Evolutionary conservation across 2,329 filamentous ascomycete species (phyloP).

Genomic region (Cytospora piceicola): DNA sequence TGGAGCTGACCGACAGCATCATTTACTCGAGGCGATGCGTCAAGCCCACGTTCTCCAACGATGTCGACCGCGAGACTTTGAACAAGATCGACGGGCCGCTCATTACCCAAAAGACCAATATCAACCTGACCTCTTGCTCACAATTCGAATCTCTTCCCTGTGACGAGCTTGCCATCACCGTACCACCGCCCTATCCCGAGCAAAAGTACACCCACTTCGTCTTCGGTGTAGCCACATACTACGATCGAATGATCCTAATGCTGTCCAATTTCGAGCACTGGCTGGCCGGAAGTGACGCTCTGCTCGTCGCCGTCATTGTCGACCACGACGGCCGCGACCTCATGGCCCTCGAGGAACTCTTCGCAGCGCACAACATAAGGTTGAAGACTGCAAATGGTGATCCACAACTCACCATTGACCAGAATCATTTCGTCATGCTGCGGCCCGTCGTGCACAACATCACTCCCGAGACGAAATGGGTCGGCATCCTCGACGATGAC

Average conservation of each 20-base stretch:
- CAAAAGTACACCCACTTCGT: slow-evolving; percentile 54
- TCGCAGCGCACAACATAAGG: slow-evolving; percentile 38
- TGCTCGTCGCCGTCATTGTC: slow-evolving; percentile 55
- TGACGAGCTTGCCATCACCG: slow-evolving; percentile 51
- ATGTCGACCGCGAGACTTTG: slow-evolving; percentile 44
- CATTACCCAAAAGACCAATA: slow-evolving; percentile 38
- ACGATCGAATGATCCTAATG: slow-evolving; percentile 54
- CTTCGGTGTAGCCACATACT: slow-evolving; percentile 61
- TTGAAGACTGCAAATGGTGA: slow-evolving; percentile 35
- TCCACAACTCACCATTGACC: slow-evolving; percentile 47
- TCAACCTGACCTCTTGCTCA: slow-evolving; percentile 37
- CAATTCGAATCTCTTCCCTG: slow-evolving; percentile 38
- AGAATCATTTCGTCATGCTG: slow-evolving; percentile 62
- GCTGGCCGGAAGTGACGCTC: slow-evolving; percentile 55
- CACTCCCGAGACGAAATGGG: slow-evolving; percentile 55
- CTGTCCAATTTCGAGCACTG: slow-evolving; percentile 59
- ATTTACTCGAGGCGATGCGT: slow-evolving; percentile 52
- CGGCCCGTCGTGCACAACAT: slow-evolving; percentile 51
- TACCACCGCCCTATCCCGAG: slow-evolving; percentile 49
- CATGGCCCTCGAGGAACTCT: slow-evolving; percentile 39
- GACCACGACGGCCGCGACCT: slow-evolving; percentile 41
- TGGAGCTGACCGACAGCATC: slow-evolving; percentile 46
- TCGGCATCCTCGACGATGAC: slow-evolving; percentile 64
- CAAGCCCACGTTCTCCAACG: slow-evolving; percentile 41
- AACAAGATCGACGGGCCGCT: slow-evolving; percentile 44